Percentiles rank a stretch among this genome's conserved stretches.
phyloP scores from a whole-genome alignment of 2,329 filamentous ascomycete species.

The Diaporthe sp. region DNA sequence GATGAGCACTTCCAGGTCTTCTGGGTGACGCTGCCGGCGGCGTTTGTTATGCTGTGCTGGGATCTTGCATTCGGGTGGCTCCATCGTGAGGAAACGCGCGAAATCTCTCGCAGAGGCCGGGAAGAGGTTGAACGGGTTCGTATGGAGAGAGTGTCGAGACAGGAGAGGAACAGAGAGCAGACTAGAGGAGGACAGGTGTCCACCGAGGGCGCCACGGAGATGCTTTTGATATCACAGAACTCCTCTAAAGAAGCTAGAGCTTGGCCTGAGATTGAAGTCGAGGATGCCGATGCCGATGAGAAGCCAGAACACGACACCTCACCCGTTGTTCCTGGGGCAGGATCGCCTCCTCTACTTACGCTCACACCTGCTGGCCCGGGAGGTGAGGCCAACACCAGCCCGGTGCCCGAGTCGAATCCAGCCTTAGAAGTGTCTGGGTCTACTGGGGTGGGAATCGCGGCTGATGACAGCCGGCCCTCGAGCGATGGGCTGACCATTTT shows the following conservation, averaged over 20 bases:
- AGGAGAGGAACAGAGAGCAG: background rate
- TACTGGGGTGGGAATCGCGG: background rate
- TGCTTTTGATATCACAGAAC: background rate
- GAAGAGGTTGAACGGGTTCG: constrained; percentile 60
- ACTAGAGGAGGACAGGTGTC: background rate
- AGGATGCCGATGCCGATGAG: background rate
- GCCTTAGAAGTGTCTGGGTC: background rate
- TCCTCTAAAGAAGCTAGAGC: background rate
- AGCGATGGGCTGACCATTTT: background rate
- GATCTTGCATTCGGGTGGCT: constrained; percentile 76
- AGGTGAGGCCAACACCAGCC: constrained; percentile 1
- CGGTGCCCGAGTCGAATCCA: background rate
- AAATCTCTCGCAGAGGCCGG: constrained; percentile 71
- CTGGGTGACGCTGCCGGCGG: constrained; percentile 78
- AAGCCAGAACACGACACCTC: background rate
- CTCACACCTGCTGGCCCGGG: background rate
- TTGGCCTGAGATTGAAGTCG: background rate
- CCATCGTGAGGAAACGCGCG: constrained; percentile 72
- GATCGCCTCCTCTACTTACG: background rate
- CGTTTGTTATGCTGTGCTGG: constrained; percentile 77
- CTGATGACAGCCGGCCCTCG: background rate
- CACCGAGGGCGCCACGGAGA: background rate
- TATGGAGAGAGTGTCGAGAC: constrained; percentile 50
- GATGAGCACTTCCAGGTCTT: constrained; percentile 69
- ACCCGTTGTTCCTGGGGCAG: background rate